Evolutionary conservation across 108 stramenopile genomes (phyloP), one percentile per base, ranked within the genome.

Genomic region (Craspedostauros australis): DNA sequence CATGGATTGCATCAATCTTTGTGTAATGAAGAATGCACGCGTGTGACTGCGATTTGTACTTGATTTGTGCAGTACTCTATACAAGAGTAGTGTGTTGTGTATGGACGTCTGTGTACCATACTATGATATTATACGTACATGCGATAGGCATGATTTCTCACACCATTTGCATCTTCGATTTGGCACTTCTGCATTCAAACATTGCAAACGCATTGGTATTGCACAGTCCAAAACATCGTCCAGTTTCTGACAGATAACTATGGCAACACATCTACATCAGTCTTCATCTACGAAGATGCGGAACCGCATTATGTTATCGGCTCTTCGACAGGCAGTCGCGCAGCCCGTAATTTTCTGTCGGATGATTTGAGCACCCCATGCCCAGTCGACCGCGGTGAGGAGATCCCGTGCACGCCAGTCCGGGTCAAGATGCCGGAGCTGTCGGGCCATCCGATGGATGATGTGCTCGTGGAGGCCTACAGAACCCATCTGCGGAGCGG

Each of bases 251-350:
- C 20, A 9, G 46, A 64, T 7, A 47, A 40, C 31, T 72, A 70
- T 54, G 50, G 41, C 7, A 27, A 65, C 9, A 36, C 48, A 21
- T 27, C 48, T 14, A 53, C 52, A 2, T 39, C 54, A 0, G 70
- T 70, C 15, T 40, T 59, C 12, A 62, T 76, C 12, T 54, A 57
- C 9, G 75, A 76, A 52, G 66, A 47, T 15, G 21, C 40, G 5
- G 58, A 57, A 11, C 75, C 75, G 9, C 46, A 68, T 36, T 62
- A 68, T 41, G 26, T 76, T 3, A 63, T 76, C 57, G 75, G 49
- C 1, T 39, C 53, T 8, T 71, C 70, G 3, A 76, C 66, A 1
- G 70, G 62, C 28, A 56, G 47, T 14, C 22, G n/a, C n/a, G 60
- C 64, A n/a, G 18, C 50, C 1, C 54, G 25, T 8, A 46, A 51